These are phyloP conservation scores for Botrytis medusae DNA, from an alignment of 2,329 filamentous ascomycete species.

Conservation along the genomic window DNA sequence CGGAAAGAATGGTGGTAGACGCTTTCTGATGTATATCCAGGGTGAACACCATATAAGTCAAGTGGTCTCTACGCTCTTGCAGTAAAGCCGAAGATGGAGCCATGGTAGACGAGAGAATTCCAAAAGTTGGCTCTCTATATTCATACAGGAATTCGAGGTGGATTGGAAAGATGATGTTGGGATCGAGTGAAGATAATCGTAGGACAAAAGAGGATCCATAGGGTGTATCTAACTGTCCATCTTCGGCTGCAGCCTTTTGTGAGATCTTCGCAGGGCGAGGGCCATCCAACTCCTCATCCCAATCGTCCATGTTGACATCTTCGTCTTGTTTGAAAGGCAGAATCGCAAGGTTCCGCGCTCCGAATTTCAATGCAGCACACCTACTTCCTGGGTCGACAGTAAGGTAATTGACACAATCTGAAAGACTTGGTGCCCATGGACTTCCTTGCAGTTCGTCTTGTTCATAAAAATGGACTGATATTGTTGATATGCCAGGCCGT, in stretches of 20 bases:
- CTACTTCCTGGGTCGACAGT: slow-evolving; percentile 87
- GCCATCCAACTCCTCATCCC: slow-evolving; percentile 78
- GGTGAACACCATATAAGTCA: slow-evolving; percentile 93
- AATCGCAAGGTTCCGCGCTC: slow-evolving; percentile 83
- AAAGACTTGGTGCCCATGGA: slow-evolving; percentile 77
- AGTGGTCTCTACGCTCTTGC: slow-evolving; percentile 75
- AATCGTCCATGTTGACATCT: slow-evolving; percentile 88
- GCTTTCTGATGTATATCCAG: slow-evolving; percentile 90
- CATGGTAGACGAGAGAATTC: slow-evolving; percentile 78
- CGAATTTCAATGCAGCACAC: slow-evolving; percentile 94
- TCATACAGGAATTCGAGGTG: slow-evolving; percentile 93
- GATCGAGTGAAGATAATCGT: slow-evolving; percentile 83
- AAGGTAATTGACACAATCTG: slow-evolving; percentile 76
- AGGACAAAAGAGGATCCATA: slow-evolving; percentile 93
- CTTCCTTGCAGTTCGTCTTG: slow-evolving; percentile 82
- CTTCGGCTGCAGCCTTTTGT: slow-evolving; percentile 34
- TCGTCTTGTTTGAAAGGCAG: slow-evolving; percentile 89
- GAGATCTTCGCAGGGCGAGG: slow-evolving; percentile 52
- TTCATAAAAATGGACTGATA: slow-evolving; percentile 98
- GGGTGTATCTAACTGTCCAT: slow-evolving; percentile 54
- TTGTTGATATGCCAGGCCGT: slow-evolving; percentile 74
- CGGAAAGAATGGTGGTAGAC: slow-evolving; percentile 88
- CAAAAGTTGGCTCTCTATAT: slow-evolving; percentile 96
- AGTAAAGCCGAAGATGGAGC: slow-evolving; percentile 72
- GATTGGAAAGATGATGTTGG: slow-evolving; percentile 81